Evolutionary conservation across 2,329 filamentous ascomycete species (phyloP).

Genomic region (Sporothrix phasma): DNA sequence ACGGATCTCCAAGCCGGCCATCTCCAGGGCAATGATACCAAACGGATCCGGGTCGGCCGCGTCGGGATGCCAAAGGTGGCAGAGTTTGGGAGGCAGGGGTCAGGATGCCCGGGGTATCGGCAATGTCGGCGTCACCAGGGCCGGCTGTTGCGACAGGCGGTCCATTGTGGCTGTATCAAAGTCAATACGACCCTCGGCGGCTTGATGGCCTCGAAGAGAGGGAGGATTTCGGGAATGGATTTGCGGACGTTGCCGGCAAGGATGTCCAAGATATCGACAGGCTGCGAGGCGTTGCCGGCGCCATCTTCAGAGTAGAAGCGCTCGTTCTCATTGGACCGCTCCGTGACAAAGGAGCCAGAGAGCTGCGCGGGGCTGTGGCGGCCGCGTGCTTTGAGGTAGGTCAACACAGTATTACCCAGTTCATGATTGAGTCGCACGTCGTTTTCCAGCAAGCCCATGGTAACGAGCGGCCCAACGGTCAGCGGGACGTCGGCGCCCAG

Average conservation of each 20-base stretch:
- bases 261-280: conserved; percentile 45
- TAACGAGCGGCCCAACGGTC: conserved; percentile 46
- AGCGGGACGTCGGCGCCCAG: conserved; percentile 33
- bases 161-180: conserved; percentile 60
- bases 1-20: conserved; percentile 78
- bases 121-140: conserved; percentile 63
- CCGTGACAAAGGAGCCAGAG: conserved; percentile 46
- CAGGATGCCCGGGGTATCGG: conserved; percentile 33
- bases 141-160: conserved; percentile 51
- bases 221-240: conserved; percentile 42
- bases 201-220: conserved; percentile 76
- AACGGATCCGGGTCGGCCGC: conserved; percentile 82
- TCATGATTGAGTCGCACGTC: conserved; percentile 37
- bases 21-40: conserved; percentile 81
- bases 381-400: conserved; percentile 49
- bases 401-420: conserved; percentile 44
- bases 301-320: conserved; percentile 39
- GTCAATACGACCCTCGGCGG: conserved; percentile 73
- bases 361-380: conserved; percentile 46
- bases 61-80: conserved; percentile 59
- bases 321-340: conserved; percentile 50
- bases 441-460: conserved; percentile 41
- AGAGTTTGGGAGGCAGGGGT: conserved; percentile 27
- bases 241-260: conserved; percentile 47
- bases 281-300: conserved; percentile 1